Percentiles rank a stretch among this genome's conserved stretches.
Evolutionary conservation across 2,329 filamentous ascomycete genomes (phyloP).

Genomic region (Aspergillus sp.): DNA sequence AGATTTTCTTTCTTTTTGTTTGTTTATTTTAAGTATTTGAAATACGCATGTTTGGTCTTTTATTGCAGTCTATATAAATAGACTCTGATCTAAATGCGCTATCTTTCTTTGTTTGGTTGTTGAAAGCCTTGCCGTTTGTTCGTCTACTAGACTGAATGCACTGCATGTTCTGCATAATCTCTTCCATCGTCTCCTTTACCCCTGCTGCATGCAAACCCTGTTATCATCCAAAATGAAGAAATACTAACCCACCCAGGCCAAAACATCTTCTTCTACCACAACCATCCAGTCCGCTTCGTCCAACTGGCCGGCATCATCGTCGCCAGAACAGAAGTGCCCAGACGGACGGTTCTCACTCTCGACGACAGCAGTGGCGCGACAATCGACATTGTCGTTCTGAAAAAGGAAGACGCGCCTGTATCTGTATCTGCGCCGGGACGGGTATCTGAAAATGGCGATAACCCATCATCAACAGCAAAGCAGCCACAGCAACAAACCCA

Average conservation of each 20-base stretch:
- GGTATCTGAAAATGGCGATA: neutral
- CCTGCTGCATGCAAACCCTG: neutral
- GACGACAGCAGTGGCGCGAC: slow-evolving; percentile 59
- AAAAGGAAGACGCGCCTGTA: slow-evolving; percentile 12
- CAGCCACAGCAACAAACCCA: slow-evolving; percentile 15
- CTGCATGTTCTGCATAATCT: no score
- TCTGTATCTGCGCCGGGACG: slow-evolving; percentile 1
- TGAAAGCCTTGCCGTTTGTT: no score
- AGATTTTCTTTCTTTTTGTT: neutral
- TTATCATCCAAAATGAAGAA: neutral
- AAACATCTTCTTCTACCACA: slow-evolving; percentile 60
- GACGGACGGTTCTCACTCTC: slow-evolving; percentile 49
- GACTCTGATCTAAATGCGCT: neutral
- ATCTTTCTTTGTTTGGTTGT: no score
- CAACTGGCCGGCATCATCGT: slow-evolving; percentile 68
- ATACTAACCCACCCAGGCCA: slow-evolving; percentile 38
- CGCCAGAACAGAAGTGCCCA: slow-evolving; percentile 51
- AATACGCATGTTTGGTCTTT: no score
- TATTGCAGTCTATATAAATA: neutral
- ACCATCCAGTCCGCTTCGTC: slow-evolving; percentile 73
- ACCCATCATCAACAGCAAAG: slow-evolving; percentile 33
- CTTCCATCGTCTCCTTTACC: no score
- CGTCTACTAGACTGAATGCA: no score
- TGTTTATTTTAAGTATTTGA: neutral
- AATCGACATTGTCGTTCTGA: slow-evolving; percentile 50